phyloP scores from a whole-genome alignment of 2,329 filamentous ascomycete species.

The Emericellopsis cladophorae region DNA sequence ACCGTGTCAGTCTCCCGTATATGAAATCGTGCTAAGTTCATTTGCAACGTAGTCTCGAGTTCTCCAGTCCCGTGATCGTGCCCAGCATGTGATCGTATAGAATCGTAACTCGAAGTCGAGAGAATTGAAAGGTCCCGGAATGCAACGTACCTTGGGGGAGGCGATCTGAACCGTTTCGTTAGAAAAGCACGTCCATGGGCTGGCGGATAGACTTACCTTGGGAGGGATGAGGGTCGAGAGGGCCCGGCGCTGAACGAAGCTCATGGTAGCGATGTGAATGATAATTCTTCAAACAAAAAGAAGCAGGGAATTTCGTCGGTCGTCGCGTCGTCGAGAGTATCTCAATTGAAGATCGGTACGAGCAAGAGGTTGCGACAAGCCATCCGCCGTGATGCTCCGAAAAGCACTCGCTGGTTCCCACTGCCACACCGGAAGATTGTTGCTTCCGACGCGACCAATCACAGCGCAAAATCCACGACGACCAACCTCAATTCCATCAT shows the following conservation, averaged over 20 bases:
- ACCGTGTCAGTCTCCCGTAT: neutral
- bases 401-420: slow-evolving; percentile 30
- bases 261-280: slow-evolving; percentile 54
- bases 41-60: slow-evolving; percentile 2
- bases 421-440: slow-evolving; percentile 21
- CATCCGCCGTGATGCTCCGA: slow-evolving; percentile 13
- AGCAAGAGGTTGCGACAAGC: slow-evolving; percentile 5
- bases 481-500: slow-evolving; percentile 9
- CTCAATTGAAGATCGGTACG: slow-evolving; percentile 19
- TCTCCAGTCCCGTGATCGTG: too few relatives aligned
- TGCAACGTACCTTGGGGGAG: slow-evolving; percentile 58
- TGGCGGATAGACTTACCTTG: slow-evolving; percentile 54
- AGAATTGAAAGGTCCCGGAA: slow-evolving; percentile 17
- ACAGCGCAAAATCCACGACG: slow-evolving; percentile 10
- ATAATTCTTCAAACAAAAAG: too few relatives aligned
- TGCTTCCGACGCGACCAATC: slow-evolving; percentile 30
- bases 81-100: slow-evolving; percentile 2
- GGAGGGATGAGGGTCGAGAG: slow-evolving; percentile 98
- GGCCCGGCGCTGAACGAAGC: slow-evolving; percentile 79
- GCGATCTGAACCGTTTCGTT: slow-evolving; percentile 44
- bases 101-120: neutral
- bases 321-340: slow-evolving; percentile 7
- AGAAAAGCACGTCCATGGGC: neutral
- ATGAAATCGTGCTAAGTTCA: neutral
- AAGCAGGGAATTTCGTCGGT: slow-evolving; percentile 6